phyloP scores from a whole-genome alignment of 768 basidiomycete species.

The Panaeolus papilionaceus region DNA sequence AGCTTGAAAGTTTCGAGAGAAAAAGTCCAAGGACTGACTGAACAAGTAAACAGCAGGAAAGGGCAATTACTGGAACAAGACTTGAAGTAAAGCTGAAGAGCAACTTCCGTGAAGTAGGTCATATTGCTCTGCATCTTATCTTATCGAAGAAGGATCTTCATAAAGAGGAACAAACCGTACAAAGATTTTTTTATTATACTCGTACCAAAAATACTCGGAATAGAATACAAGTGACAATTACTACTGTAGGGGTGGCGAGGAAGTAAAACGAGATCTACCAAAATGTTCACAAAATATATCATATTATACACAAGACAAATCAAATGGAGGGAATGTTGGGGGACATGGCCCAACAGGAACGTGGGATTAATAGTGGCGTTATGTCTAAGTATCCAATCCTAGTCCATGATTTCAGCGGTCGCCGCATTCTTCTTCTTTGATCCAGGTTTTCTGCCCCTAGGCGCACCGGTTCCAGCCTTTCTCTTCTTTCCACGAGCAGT shows the following conservation, averaged over 20 bases:
- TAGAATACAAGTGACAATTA: constrained; percentile 11
- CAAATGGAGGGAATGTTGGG: not conserved
- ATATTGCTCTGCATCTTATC: not conserved
- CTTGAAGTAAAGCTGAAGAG: too few relatives aligned
- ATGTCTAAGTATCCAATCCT: not conserved
- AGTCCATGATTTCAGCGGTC: not conserved
- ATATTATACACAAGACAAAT: constrained; percentile 14
- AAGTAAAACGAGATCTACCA: constrained; percentile 7
- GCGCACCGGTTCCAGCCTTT: constrained; percentile 41
- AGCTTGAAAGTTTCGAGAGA: too few relatives aligned
- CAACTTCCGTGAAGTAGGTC: too few relatives aligned
- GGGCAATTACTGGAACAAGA: too few relatives aligned
- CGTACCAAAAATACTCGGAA: not conserved
- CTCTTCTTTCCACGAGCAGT: constrained; percentile 50
- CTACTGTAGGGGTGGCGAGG: constrained; percentile 2
- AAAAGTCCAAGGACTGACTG: too few relatives aligned
- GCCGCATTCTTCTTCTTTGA: constrained; percentile 41
- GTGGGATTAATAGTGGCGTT: not conserved
- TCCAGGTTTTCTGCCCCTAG: constrained; percentile 47
- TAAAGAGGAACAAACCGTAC: not conserved
- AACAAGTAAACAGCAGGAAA: too few relatives aligned
- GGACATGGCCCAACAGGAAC: not conserved
- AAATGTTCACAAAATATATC: not conserved
- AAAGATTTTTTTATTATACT: not conserved
- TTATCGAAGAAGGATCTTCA: not conserved